Percentiles rank a stretch among this genome's conserved stretches.
Conservation (phyloP, 768 basidiomycete genomes). For the Tylopilus sp. region DNA sequence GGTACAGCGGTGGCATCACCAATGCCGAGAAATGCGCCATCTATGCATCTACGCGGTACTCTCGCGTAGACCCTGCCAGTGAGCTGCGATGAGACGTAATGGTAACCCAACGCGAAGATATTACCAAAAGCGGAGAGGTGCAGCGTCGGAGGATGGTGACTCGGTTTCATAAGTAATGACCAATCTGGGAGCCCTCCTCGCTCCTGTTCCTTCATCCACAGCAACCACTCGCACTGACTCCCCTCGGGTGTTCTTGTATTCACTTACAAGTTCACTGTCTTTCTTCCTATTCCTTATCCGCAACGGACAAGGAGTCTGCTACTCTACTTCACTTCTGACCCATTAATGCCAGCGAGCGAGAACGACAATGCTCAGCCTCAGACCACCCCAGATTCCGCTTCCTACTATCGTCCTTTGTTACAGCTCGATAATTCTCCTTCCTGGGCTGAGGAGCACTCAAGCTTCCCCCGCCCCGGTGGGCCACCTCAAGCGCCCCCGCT, state of each 20-base stretch:
- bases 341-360: slow-evolving; percentile 32
- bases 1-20: slow-evolving; percentile 24
- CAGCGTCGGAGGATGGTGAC: slow-evolving; percentile 11
- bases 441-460: slow-evolving; percentile 14
- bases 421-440: slow-evolving; percentile 31
- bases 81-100: background rate
- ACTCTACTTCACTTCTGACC: slow-evolving; percentile 20
- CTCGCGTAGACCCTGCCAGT: too few relatives aligned
- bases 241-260: slow-evolving; percentile 31
- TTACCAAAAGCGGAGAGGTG: slow-evolving; percentile 17
- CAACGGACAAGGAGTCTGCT: slow-evolving; percentile 14
- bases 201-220: slow-evolving; percentile 27
- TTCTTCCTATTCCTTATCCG: slow-evolving; percentile 15
- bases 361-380: slow-evolving; percentile 24
- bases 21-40: background rate
- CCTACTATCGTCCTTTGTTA: slow-evolving; percentile 29
- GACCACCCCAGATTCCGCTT: slow-evolving; percentile 16
- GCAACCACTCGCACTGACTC: slow-evolving; percentile 11
- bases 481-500: slow-evolving; percentile 9
- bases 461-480: slow-evolving; percentile 4
- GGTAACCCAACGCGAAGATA: background rate
- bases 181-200: slow-evolving; percentile 12
- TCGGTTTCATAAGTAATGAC: slow-evolving; percentile 12
- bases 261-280: slow-evolving; percentile 28
- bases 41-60: too few relatives aligned